Conservation (phyloP, 2,329 filamentous ascomycete species). For the Metarhizium album region DNA sequence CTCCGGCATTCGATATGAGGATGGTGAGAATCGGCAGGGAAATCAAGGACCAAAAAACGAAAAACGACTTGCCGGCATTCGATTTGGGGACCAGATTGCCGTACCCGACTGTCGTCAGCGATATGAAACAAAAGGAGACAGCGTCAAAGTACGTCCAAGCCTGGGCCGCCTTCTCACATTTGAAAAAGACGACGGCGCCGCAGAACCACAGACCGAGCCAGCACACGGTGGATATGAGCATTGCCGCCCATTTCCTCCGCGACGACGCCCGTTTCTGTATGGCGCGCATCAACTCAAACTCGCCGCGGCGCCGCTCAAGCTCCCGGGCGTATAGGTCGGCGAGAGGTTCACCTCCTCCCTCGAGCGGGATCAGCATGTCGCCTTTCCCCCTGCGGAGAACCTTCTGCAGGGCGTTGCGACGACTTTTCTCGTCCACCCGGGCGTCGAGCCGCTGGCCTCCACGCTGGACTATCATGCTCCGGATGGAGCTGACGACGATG, state of each 20-base stretch:
- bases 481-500: slow-evolving; percentile 71
- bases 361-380: slow-evolving; percentile 39
- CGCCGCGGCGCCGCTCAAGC: slow-evolving; percentile 51
- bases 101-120: slow-evolving; percentile 77
- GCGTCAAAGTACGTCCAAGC: slow-evolving; percentile 66
- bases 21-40: slow-evolving; percentile 83
- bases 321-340: slow-evolving; percentile 23
- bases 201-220: slow-evolving; percentile 72
- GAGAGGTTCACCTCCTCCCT: background rate
- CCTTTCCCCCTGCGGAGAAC: slow-evolving; percentile 27
- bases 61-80: slow-evolving; percentile 72
- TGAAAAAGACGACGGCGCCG: slow-evolving; percentile 64
- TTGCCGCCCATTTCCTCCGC: slow-evolving; percentile 63
- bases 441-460: slow-evolving; percentile 44
- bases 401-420: slow-evolving; percentile 34
- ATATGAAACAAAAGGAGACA: slow-evolving; percentile 79
- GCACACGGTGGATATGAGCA: slow-evolving; percentile 54
- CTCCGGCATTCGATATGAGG: slow-evolving; percentile 73
- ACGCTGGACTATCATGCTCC: slow-evolving; percentile 51
- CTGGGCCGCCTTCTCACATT: slow-evolving; percentile 41
- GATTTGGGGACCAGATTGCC: slow-evolving; percentile 67
- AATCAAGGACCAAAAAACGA: slow-evolving; percentile 84
- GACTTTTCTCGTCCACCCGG: slow-evolving; percentile 49
- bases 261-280: slow-evolving; percentile 58
- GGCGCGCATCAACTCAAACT: slow-evolving; percentile 71